phyloP scores from a whole-genome alignment of 129 eudicot species.

The Dittrichia graveolens region DNA sequence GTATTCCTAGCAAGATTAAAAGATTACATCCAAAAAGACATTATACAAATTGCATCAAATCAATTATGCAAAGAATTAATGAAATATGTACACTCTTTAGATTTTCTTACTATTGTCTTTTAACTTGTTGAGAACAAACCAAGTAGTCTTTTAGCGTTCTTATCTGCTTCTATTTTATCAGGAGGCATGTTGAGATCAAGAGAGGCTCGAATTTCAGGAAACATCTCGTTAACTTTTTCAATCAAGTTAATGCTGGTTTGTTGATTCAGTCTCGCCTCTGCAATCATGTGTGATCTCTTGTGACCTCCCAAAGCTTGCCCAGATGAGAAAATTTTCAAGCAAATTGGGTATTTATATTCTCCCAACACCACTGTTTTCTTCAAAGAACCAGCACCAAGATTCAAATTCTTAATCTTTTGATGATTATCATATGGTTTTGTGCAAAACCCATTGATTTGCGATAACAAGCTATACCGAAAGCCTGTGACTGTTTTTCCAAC shows the following conservation, averaged over 20 bases:
- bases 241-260: conserved; percentile 30
- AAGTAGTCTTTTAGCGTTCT: conserved; percentile 45
- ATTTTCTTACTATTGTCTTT: conserved; percentile 25
- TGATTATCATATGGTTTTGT: conserved; percentile 34
- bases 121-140: conserved; percentile 55
- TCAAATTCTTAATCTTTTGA: conserved; percentile 27
- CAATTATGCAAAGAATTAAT: conserved; percentile 54
- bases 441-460: conserved; percentile 15
- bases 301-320: conserved; percentile 98
- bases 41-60: conserved; percentile 45
- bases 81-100: conserved; percentile 69
- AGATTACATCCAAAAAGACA: too few relatives aligned
- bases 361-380: conserved; percentile 40
- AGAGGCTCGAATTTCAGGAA: conserved; percentile 51
- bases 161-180: conserved; percentile 65
- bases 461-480: too few relatives aligned
- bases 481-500: too few relatives aligned
- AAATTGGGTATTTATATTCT: conserved; percentile 81
- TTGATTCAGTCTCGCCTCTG: conserved; percentile 57
- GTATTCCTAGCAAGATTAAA: too few relatives aligned
- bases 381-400: conserved; percentile 32
- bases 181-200: conserved; percentile 83
- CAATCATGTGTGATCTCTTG: conserved; percentile 80
- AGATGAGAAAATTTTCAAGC: conserved; percentile 77
- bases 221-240: conserved; percentile 38